Base-by-base conservation (phyloP, 2,329 filamentous ascomycete genomes). In the Hansfordia pulvinata region DNA sequence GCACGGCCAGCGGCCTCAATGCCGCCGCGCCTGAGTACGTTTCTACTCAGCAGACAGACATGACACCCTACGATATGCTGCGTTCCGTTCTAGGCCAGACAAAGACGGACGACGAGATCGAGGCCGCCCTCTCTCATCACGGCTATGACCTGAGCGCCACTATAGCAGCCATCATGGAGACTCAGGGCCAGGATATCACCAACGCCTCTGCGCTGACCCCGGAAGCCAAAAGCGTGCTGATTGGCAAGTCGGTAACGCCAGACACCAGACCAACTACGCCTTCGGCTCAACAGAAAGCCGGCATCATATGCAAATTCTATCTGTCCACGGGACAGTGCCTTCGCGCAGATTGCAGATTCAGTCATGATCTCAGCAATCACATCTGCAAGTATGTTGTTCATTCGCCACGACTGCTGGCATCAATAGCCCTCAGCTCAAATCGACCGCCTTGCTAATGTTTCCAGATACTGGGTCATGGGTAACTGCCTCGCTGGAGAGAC, bases 1-100 rank as follows among this genome's bases (percentile, higher is more conserved):
- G 72, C 19, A 72, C 69, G 8, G 64, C 78, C 10, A 84, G 76
- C 37, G 74, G 70, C 18, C 64, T 88, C 33, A 86, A 84, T 43
- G 77, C 75, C 22, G 78, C 78, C 10, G 83, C 83, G 5, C 79
- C 86, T 14, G 85, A 94, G 49, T 94, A 72, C 40, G 64, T 68
- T 2, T 60, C 65, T 17, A 56, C 65, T 26, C 70, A 77, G 47
- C 79, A 80, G 44, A 71, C 74, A 30, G 86, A 96, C 45, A 96
- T 98, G 88, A 92, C 83, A 31, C 88, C 90, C 1, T 93, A 94
- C 53, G 90, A 98, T 48, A 96, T 98, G 71, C 65, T 98, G 30
- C 81, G 90, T 34, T 94, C 88, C 5, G 92, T 98, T 20, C 64
- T 98, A 15, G 84, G 88, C 25, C 84, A 90, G 41, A 76, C 83